Percentiles rank a stretch among this genome's conserved stretches.
phyloP scores from a whole-genome alignment of 2,329 filamentous ascomycete species.

The Camillea tinctor region DNA sequence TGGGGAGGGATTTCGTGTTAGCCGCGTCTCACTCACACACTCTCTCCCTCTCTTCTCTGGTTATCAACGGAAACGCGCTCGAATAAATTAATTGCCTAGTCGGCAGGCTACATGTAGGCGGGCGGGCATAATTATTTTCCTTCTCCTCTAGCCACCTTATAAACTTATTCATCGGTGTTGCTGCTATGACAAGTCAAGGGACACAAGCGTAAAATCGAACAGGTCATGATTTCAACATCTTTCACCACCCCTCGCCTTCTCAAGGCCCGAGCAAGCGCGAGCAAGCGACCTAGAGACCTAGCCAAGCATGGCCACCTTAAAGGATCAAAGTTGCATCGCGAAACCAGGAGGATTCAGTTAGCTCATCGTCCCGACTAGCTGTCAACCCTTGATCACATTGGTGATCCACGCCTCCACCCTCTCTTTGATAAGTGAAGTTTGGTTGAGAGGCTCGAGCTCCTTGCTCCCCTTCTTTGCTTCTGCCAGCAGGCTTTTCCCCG shows the following conservation, averaged over 20 bases:
- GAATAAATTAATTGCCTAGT: slow-evolving; percentile 14
- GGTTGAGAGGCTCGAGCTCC: not conserved
- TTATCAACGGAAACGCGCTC: slow-evolving; percentile 13
- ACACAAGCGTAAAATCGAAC: not conserved
- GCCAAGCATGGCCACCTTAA: not conserved
- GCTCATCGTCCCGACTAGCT: not conserved
- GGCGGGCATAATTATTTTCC: slow-evolving; percentile 6
- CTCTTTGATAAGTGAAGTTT: not conserved
- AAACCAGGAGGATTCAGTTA: not conserved
- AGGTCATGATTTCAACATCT: not conserved
- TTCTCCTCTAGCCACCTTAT: not conserved
- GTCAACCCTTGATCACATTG: not conserved
- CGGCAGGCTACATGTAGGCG: slow-evolving; percentile 16
- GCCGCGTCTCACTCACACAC: too few relatives aligned
- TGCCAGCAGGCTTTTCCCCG: not conserved
- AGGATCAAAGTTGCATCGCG: not conserved
- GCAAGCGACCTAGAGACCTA: not conserved
- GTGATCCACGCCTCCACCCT: not conserved
- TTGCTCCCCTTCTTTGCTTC: not conserved
- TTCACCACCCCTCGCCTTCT: not conserved
- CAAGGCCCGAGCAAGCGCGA: not conserved
- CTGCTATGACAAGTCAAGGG: not conserved
- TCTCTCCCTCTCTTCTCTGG: not conserved
- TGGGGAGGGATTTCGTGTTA: slow-evolving; percentile 9
- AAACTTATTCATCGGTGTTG: not conserved